Conservation (phyloP, 1,284 basidiomycete species). For the Somion occarium region DNA sequence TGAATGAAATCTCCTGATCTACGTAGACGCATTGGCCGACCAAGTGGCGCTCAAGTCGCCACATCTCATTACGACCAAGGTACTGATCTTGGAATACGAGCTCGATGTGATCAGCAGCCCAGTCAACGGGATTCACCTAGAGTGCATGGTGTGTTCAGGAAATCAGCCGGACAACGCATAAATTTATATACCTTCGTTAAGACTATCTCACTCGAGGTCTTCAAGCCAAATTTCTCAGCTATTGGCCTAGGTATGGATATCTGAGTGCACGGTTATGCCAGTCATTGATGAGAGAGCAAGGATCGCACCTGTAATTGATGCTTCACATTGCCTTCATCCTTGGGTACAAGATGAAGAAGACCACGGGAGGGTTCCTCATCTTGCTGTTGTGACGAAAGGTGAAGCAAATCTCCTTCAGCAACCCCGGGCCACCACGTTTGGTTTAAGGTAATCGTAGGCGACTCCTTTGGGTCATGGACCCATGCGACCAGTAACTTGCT, state of each 20-base stretch:
- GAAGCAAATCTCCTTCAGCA: slow-evolving; percentile 64
- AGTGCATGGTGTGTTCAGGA: slow-evolving; percentile 1
- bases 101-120: slow-evolving; percentile 80
- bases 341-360: slow-evolving; percentile 62
- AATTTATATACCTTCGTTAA: slow-evolving; percentile 54
- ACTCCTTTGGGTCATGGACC: slow-evolving; percentile 70
- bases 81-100: slow-evolving; percentile 91
- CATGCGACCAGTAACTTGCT: slow-evolving; percentile 58
- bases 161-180: slow-evolving; percentile 6
- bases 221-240: slow-evolving; percentile 63
- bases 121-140: slow-evolving; percentile 63
- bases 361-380: slow-evolving; percentile 38
- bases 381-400: slow-evolving; percentile 42
- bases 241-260: slow-evolving; percentile 69
- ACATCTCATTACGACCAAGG: slow-evolving; percentile 91
- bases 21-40: slow-evolving; percentile 72
- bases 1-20: slow-evolving; percentile 71
- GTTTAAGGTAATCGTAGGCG: slow-evolving; percentile 57
- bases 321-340: slow-evolving; percentile 54
- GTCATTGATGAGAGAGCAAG: slow-evolving; percentile 3
- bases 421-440: slow-evolving; percentile 72
- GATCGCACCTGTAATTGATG: slow-evolving; percentile 58
- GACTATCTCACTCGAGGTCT: slow-evolving; percentile 66
- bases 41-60: slow-evolving; percentile 75
- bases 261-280: slow-evolving; percentile 30